Percentiles rank a stretch among this genome's conserved stretches.
Evolutionary conservation across 2,329 filamentous ascomycete genomes (phyloP).

Genomic region (Alternaria viburni): DNA sequence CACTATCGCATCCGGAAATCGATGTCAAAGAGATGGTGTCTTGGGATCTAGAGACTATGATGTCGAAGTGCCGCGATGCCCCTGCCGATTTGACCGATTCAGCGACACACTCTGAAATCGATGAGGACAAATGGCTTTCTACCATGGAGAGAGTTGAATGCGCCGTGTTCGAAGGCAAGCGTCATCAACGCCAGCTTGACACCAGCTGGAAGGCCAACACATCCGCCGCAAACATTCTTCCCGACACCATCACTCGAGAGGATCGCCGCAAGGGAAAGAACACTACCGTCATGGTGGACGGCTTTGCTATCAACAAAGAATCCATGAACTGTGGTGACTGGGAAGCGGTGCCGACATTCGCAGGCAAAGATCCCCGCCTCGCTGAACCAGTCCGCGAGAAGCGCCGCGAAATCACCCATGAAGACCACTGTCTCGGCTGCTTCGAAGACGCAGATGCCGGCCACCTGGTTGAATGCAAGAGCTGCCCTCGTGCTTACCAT

Average conservation of each 20-base stretch:
- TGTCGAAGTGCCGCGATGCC: slow-evolving; percentile 62
- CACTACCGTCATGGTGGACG: slow-evolving; percentile 63
- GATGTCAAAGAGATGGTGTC: slow-evolving; percentile 63
- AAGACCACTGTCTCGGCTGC: slow-evolving; percentile 61
- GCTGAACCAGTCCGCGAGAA: slow-evolving; percentile 59
- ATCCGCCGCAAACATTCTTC: slow-evolving; percentile 46
- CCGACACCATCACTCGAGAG: slow-evolving; percentile 50
- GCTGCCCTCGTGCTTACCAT: slow-evolving; percentile 64
- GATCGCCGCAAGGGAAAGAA: slow-evolving; percentile 63
- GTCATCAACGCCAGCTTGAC: slow-evolving; percentile 51
- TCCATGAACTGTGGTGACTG: slow-evolving; percentile 60
- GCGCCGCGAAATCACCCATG: slow-evolving; percentile 55
- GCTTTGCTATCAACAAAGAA: slow-evolving; percentile 63
- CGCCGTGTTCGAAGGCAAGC: slow-evolving; percentile 64
- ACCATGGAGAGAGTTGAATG: slow-evolving; percentile 64
- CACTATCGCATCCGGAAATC: slow-evolving; percentile 59
- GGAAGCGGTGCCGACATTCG: slow-evolving; percentile 64
- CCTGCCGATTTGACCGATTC: slow-evolving; percentile 51
- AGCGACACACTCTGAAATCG: slow-evolving; percentile 49
- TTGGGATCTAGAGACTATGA: slow-evolving; percentile 63
- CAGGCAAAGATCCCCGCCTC: slow-evolving; percentile 61
- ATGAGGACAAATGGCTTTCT: slow-evolving; percentile 63
- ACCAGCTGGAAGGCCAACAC: slow-evolving; percentile 29
- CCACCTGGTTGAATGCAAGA: slow-evolving; percentile 55
- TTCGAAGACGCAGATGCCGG: slow-evolving; percentile 52